These are phyloP conservation scores for Puccinia coronata DNA, from an alignment of 1,284 basidiomycete species.

Conservation along the genomic window DNA sequence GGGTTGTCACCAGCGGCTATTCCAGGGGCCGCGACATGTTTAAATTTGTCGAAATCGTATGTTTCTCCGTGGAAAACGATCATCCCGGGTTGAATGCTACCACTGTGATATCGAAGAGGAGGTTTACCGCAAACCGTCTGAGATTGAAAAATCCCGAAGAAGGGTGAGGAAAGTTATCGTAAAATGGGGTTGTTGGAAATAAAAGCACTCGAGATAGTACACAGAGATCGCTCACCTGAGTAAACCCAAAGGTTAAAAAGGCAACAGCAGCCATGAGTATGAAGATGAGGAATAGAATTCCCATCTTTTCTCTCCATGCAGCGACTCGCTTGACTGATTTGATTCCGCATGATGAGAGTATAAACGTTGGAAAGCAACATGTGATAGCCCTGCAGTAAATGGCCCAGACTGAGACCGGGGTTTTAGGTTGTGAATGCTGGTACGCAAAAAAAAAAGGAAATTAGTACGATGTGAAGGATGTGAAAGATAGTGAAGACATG, in stretches of 20 bases:
- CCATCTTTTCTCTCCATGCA: constrained; percentile 98
- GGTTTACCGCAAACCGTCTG: constrained; percentile 80
- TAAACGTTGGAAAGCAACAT: constrained; percentile 73
- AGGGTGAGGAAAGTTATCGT: not conserved
- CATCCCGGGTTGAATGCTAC: constrained; percentile 73
- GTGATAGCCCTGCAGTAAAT: constrained; percentile 89
- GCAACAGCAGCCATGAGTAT: constrained; percentile 87
- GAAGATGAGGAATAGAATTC: constrained; percentile 78
- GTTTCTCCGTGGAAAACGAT: constrained; percentile 90
- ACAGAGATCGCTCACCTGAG: constrained; percentile 62
- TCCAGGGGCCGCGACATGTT: constrained; percentile 70
- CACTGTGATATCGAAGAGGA: constrained; percentile 75
- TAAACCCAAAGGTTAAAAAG: constrained; percentile 99
- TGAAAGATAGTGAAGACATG: not conserved
- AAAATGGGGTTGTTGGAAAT: too few relatives aligned
- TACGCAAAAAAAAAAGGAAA: not conserved
- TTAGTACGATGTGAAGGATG: not conserved
- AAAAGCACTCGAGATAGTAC: not conserved
- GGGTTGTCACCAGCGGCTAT: constrained; percentile 78
- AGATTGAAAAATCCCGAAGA: not conserved
- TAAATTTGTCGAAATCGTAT: constrained; percentile 84
- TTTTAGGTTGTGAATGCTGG: constrained; percentile 60
- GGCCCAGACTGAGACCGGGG: constrained; percentile 92
- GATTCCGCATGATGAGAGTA: constrained; percentile 67
- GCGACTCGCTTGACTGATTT: constrained; percentile 76